Evolutionary conservation across 2,329 filamentous ascomycete species (phyloP).

Genomic region (Colletotrichum limetticola): DNA sequence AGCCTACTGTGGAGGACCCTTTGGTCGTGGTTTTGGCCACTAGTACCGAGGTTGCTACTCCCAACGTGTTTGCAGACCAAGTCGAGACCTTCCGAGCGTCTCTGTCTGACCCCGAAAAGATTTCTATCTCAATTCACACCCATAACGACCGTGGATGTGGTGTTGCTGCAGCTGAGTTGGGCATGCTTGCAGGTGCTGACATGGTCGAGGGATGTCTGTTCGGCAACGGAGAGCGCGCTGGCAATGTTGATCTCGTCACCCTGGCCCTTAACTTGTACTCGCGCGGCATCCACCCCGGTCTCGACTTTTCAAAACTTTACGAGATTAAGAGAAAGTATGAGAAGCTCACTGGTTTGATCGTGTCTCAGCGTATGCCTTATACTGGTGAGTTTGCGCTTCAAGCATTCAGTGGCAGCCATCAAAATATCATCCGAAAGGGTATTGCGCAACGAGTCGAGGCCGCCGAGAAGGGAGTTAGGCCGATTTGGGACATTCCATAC

Average conservation of each 20-base stretch:
- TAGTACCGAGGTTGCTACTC: conserved; percentile 93
- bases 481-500: conserved; percentile 74
- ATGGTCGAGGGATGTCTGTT: conserved; percentile 94
- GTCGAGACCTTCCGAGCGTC: conserved; percentile 94
- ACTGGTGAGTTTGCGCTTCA: conserved; percentile 89
- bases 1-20: conserved; percentile 78
- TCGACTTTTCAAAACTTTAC: conserved; percentile 92
- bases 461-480: conserved; percentile 44
- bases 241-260: conserved; percentile 94
- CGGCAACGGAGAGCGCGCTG: conserved; percentile 93
- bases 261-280: conserved; percentile 94
- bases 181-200: conserved; percentile 95
- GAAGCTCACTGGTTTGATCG: conserved; percentile 91
- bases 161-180: conserved; percentile 88
- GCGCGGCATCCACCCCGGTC: conserved; percentile 85
- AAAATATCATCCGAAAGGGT: conserved; percentile 95
- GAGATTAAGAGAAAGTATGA: conserved; percentile 89
- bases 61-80: conserved; percentile 95
- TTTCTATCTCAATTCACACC: conserved; percentile 89
- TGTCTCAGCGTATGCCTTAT: conserved; percentile 90
- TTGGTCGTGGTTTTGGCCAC: conserved; percentile 98
- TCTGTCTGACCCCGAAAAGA: conserved; percentile 85
- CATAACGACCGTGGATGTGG: conserved; percentile 95
- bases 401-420: conserved; percentile 91
- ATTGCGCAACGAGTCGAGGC: conserved; percentile 75